phyloP scores from a whole-genome alignment of 495 filamentous ascomycete genomes.

The Entonaema liquescens region DNA sequence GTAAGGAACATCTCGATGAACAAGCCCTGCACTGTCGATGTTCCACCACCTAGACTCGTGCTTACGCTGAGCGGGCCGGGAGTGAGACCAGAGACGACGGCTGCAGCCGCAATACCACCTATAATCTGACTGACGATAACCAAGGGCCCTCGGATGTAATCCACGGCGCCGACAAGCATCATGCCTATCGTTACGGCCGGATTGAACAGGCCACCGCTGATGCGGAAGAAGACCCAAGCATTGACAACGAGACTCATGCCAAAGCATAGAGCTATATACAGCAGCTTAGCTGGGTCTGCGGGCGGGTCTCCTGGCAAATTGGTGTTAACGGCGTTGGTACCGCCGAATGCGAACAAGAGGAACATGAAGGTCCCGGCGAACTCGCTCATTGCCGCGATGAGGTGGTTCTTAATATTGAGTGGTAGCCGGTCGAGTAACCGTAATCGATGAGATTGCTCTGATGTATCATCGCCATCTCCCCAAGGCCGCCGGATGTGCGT shows the following conservation, averaged over 20 bases:
- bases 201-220: constrained; percentile 84
- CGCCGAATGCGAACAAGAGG: constrained; percentile 82
- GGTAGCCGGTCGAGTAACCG: constrained; percentile 14
- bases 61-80: constrained; percentile 68
- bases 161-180: constrained; percentile 64
- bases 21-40: constrained; percentile 70
- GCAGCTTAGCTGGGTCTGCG: constrained; percentile 56
- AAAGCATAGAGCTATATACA: constrained; percentile 78
- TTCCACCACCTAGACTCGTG: constrained; percentile 65
- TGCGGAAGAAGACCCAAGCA: constrained; percentile 85
- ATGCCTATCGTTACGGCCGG: constrained; percentile 71
- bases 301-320: constrained; percentile 43
- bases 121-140: constrained; percentile 65
- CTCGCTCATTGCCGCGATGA: constrained; percentile 72
- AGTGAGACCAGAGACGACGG: constrained; percentile 64
- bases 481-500: constrained; percentile 25
- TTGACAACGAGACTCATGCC: constrained; percentile 81
- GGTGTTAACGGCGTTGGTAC: constrained; percentile 75
- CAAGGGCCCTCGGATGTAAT: constrained; percentile 57
- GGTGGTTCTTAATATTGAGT: constrained; percentile 48
- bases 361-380: constrained; percentile 86
- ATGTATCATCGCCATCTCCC: not conserved
- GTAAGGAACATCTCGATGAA: constrained; percentile 85
- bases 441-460: not conserved
- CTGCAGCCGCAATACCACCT: constrained; percentile 68